These are phyloP conservation scores for Aspergillus ostianus DNA, from an alignment of 495 filamentous ascomycete species.

Conservation along the genomic window DNA sequence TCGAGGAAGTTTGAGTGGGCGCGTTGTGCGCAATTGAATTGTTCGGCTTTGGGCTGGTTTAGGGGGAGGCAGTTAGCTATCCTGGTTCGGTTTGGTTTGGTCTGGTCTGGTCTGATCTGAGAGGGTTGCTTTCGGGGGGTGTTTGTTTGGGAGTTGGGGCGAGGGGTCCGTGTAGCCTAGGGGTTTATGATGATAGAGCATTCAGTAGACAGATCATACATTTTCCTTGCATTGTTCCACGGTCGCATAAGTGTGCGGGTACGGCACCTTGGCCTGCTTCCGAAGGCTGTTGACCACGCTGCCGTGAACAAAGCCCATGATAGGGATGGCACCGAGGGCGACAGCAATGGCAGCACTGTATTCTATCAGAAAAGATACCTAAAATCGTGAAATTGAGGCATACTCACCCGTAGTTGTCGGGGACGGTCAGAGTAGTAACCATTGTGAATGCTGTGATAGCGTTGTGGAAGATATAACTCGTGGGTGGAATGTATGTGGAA, in stretches of 20 bases:
- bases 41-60: conserved; percentile 38
- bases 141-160: conserved; percentile 22
- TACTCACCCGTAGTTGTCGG: conserved; percentile 51
- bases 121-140: no score
- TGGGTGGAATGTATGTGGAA: background rate
- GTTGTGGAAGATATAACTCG: background rate
- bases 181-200: no score
- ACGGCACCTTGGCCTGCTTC: conserved; percentile 54
- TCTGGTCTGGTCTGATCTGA: no score
- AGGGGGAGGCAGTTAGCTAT: conserved; percentile 5
- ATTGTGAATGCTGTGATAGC: conserved; percentile 10
- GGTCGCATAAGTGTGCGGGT: conserved; percentile 64
- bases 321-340: conserved; percentile 50
- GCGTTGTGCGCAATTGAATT: conserved; percentile 69
- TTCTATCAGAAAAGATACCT: background rate
- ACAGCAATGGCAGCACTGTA: conserved; percentile 58
- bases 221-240: conserved; percentile 54
- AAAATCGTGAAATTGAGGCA: background rate
- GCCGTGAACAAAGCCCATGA: conserved; percentile 60
- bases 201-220: conserved; percentile 32
- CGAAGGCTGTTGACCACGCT: conserved; percentile 45
- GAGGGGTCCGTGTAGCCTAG: no score
- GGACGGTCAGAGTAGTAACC: conserved; percentile 44
- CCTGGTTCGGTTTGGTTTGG: background rate
- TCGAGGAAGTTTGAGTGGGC: conserved; percentile 72